Conservation (phyloP, 768 basidiomycete genomes). For the Harrya chromipes region DNA sequence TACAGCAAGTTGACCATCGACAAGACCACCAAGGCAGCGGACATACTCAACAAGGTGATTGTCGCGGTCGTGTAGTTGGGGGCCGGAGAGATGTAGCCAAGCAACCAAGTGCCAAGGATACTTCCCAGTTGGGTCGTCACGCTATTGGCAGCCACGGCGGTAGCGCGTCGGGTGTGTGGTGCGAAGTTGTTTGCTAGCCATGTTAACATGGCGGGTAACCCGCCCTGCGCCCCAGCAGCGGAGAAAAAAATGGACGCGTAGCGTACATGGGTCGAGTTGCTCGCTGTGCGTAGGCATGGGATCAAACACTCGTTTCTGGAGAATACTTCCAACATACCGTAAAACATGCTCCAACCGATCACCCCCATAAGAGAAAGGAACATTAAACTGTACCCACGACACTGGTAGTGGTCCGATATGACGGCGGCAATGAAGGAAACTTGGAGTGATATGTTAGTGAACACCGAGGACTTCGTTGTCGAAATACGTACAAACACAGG, state of each 20-base stretch:
- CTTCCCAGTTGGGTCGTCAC: slow-evolving; percentile 55
- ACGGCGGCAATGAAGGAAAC: slow-evolving; percentile 40
- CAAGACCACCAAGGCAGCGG: slow-evolving; percentile 38
- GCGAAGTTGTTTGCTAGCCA: slow-evolving; percentile 64
- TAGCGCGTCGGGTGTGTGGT: slow-evolving; percentile 56
- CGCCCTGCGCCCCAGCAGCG: slow-evolving; percentile 47
- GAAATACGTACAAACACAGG: slow-evolving; percentile 42
- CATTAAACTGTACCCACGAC: slow-evolving; percentile 47
- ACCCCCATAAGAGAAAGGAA: slow-evolving; percentile 41
- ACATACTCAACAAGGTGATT: slow-evolving; percentile 34
- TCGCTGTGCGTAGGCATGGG: slow-evolving; percentile 4
- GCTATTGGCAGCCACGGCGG: slow-evolving; percentile 51
- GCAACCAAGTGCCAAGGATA: slow-evolving; percentile 59
- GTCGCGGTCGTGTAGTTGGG: slow-evolving; percentile 51
- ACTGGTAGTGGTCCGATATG: slow-evolving; percentile 52
- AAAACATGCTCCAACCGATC: slow-evolving; percentile 55
- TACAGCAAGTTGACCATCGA: slow-evolving; percentile 39
- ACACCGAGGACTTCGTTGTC: not conserved
- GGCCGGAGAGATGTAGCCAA: slow-evolving; percentile 47
- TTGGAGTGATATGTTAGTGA: slow-evolving; percentile 9
- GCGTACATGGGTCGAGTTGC: slow-evolving; percentile 36
- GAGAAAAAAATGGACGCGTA: slow-evolving; percentile 60
- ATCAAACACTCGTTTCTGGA: not conserved
- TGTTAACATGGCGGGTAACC: slow-evolving; percentile 50
- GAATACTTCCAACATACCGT: slow-evolving; percentile 35